Evolutionary conservation across 345 rosid genomes (phyloP), one percentile per base, ranked within the genome.

Genomic region (Lepidium aucheri): DNA sequence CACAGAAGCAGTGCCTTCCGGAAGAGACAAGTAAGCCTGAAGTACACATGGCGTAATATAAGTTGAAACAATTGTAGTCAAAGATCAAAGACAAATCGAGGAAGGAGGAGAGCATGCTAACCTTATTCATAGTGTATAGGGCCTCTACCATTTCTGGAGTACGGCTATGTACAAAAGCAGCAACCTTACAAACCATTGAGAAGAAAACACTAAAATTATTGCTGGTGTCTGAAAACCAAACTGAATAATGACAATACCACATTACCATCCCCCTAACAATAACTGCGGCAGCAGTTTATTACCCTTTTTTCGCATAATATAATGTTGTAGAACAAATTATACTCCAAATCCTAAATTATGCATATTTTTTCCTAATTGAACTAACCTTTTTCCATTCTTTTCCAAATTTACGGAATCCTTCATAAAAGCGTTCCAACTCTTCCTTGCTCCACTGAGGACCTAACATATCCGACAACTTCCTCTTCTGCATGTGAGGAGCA

Each of bases 11-110:
- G 85, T 84, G 65, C 96, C 96, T 67, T 83, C 88, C 26, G 92
- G 91, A 77, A 88, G 96, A 78, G 91, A 86, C 78, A 88, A 80
- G 77, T 88, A 88, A 39, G 96, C 96, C 96, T 88, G 83, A 78
- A 70, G 73, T n/a, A 73, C 50, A 73, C 35, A 38, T 54, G 61
- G 38, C 41, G 35, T 28, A 36, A 43, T 7, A 54, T 47, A 68
- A 46, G 65, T 54, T 39, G 20, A 46, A 56, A 33, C 56, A 34
- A 33, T 33, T 47, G 41, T 22, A 38, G 40, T 7, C 5, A 15
- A 45, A 55, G 7, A 63, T 68, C 35, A 42, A 34, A 24, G 30
- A 24, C 41, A 66, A 64, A 22, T 14, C 9, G 17, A 15, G 28
- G 60, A 45, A 58, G 53, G 35, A 26, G 46, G 43, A 41, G 52